These are phyloP conservation scores for Kokia cookei DNA, from an alignment of 441 rosid species.

Conservation along the genomic window DNA sequence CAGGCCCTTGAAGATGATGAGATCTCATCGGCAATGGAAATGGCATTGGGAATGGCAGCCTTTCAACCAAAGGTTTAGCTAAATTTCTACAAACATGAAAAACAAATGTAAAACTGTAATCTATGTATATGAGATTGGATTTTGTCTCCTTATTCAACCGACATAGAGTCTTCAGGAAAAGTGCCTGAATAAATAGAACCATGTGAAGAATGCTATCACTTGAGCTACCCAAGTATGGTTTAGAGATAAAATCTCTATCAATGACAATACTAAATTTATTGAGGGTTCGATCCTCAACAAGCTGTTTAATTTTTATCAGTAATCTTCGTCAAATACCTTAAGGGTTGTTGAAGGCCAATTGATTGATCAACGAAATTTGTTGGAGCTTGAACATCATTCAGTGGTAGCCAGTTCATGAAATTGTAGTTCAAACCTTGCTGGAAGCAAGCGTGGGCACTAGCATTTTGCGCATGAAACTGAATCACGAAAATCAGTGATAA, in stretches of 20 bases:
- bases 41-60: no score
- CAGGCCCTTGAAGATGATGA: neutral
- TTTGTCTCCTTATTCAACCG: no score
- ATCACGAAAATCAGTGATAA: neutral
- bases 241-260: no score
- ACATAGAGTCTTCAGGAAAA: no score
- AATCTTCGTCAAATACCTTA: neutral
- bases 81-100: constrained; percentile 8
- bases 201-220: no score
- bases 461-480: neutral
- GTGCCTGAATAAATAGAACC: no score
- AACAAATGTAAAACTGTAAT: neutral
- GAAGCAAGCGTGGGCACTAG: neutral
- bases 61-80: constrained; percentile 5
- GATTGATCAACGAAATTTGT: neutral
- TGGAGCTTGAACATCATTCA: neutral
- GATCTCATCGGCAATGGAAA: neutral
- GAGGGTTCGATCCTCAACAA: neutral
- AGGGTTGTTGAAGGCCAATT: neutral
- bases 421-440: constrained; percentile 5
- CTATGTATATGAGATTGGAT: no score
- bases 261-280: no score
- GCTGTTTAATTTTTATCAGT: no score
- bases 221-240: no score
- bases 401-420: neutral